phyloP scores from a whole-genome alignment of 352 stramenopile species.

The Globisporangium emineosum region DNA sequence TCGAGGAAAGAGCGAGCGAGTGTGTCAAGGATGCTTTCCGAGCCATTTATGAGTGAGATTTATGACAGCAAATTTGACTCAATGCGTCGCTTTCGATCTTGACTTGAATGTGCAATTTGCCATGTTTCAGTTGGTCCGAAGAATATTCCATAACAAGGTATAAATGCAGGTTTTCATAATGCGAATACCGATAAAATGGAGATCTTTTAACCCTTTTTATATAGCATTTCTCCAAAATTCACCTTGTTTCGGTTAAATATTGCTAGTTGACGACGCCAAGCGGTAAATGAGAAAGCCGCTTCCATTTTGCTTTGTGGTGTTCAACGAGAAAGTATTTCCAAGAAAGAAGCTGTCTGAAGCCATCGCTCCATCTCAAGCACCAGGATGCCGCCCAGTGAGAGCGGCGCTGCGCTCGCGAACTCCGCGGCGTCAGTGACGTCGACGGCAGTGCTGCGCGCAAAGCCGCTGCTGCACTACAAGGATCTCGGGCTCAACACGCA shows the following conservation, averaged over 20 bases:
- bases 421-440: not conserved
- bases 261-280: not conserved
- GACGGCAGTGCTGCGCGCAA: slow-evolving; percentile 27
- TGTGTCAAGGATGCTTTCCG: not conserved
- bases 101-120: not conserved
- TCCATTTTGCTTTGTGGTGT: not conserved
- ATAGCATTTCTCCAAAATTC: not conserved
- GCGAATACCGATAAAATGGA: not conserved
- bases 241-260: not conserved
- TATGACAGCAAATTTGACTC: not conserved
- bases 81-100: not conserved
- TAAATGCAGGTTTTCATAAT: not conserved
- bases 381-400: slow-evolving; percentile 15
- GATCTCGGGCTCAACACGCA: slow-evolving; percentile 52
- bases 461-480: slow-evolving; percentile 71
- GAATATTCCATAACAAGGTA: not conserved
- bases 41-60: not conserved
- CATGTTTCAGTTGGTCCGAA: not conserved
- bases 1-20: not conserved
- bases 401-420: slow-evolving; percentile 8
- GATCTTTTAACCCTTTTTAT: not conserved
- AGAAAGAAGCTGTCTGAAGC: not conserved
- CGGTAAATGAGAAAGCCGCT: not conserved
- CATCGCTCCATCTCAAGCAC: not conserved
- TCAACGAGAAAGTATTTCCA: not conserved